A percentile compares a stretch with the other conserved stretches of the same genome.
Conservation (phyloP, 1,284 basidiomycete species). For the Puccinia sorghi region DNA sequence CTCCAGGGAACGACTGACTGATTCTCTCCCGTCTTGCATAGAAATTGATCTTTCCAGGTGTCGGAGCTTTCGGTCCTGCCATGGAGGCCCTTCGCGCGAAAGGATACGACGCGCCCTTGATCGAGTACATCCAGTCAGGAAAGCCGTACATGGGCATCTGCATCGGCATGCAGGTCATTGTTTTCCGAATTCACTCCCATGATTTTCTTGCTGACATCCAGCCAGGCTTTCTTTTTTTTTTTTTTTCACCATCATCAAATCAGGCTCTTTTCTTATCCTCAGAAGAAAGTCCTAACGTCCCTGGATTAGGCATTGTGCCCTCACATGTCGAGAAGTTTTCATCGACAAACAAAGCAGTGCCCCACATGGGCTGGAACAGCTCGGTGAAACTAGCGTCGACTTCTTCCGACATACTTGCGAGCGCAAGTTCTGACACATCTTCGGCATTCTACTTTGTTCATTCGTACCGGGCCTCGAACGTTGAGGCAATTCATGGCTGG, state of each 20-base stretch:
- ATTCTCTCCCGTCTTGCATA: slow-evolving; percentile 57
- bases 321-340: slow-evolving; percentile 70
- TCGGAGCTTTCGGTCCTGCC: slow-evolving; percentile 89
- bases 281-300: slow-evolving; percentile 67
- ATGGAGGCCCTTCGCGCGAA: slow-evolving; percentile 73
- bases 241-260: background rate
- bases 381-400: slow-evolving; percentile 57
- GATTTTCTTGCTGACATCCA: background rate
- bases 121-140: slow-evolving; percentile 80
- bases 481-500: slow-evolving; percentile 65
- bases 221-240: background rate
- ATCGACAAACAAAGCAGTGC: slow-evolving; percentile 73
- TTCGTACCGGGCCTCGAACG: slow-evolving; percentile 81
- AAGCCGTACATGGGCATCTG: slow-evolving; percentile 88
- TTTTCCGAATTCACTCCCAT: background rate
- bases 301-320: slow-evolving; percentile 74
- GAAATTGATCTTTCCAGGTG: slow-evolving; percentile 98
- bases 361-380: slow-evolving; percentile 97
- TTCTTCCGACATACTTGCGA: slow-evolving; percentile 62
- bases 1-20: background rate
- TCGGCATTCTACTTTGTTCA: slow-evolving; percentile 94
- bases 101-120: slow-evolving; percentile 78
- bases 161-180: slow-evolving; percentile 80
- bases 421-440: slow-evolving; percentile 60
- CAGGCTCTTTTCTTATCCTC: slow-evolving; percentile 79